phyloP scores from a whole-genome alignment of 2,329 filamentous ascomycete species.

The Pseudophaeomoniella oleicola region DNA sequence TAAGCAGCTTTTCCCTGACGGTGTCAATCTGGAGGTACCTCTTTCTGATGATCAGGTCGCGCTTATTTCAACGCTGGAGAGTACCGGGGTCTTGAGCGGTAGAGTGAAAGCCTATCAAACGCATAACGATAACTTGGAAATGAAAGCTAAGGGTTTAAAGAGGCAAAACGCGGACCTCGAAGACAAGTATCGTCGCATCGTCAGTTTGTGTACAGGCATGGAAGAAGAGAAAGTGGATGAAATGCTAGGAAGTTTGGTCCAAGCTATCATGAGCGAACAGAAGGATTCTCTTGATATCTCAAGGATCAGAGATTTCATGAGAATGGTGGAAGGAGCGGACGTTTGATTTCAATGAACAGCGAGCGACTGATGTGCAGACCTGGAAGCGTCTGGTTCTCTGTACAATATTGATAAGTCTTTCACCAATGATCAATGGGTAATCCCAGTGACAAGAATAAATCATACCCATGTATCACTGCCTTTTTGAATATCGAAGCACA shows the following conservation, averaged over 20 bases:
- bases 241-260: conserved; percentile 62
- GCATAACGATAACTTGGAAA: conserved; percentile 53
- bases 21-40: conserved; percentile 24
- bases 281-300: conserved; percentile 59
- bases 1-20: conserved; percentile 20
- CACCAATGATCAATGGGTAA: too few relatives aligned
- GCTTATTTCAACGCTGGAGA: conserved; percentile 39
- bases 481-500: too few relatives aligned
- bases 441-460: too few relatives aligned
- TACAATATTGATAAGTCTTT: too few relatives aligned
- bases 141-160: conserved; percentile 56
- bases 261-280: conserved; percentile 45
- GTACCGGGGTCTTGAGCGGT: conserved; percentile 47
- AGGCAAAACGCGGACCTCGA: conserved; percentile 73
- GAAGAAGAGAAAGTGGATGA: conserved; percentile 66
- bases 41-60: conserved; percentile 25
- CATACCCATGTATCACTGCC: too few relatives aligned
- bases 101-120: conserved; percentile 55
- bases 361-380: too few relatives aligned
- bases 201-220: conserved; percentile 72
- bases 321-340: conserved; percentile 56
- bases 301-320: conserved; percentile 63
- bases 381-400: too few relatives aligned
- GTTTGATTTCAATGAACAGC: too few relatives aligned
- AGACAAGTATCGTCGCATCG: conserved; percentile 73